Conservation (phyloP, 345 rosid species). For the Populus tremula region DNA sequence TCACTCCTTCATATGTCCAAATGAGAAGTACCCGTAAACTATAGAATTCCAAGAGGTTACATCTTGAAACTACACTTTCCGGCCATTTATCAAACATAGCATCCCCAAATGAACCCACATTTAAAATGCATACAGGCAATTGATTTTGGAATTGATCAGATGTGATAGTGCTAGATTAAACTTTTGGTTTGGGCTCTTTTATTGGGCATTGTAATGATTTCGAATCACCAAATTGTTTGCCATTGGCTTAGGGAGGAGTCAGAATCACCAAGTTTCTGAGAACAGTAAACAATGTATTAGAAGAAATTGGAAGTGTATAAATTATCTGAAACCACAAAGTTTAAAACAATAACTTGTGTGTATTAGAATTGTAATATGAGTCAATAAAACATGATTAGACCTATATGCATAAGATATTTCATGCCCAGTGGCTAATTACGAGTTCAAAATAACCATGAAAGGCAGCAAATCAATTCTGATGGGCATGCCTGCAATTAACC, state of each 20-base stretch:
- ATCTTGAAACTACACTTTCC: constrained; percentile 37
- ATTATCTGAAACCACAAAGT: too few species aligned
- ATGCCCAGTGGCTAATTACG: background rate
- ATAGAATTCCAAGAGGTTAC: constrained; percentile 70
- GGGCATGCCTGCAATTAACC: background rate
- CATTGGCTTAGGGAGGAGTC: background rate
- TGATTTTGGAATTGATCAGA: constrained; percentile 41
- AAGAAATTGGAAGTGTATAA: background rate
- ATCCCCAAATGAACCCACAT: constrained; percentile 47
- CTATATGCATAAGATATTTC: background rate
- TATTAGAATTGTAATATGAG: background rate
- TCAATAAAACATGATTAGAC: background rate
- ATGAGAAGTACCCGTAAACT: constrained; percentile 55
- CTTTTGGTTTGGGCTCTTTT: background rate
- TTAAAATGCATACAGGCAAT: constrained; percentile 59
- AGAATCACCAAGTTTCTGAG: background rate
- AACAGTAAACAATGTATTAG: background rate
- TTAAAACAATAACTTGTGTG: background rate
- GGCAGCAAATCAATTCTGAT: background rate
- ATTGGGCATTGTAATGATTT: background rate
- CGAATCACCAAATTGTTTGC: background rate
- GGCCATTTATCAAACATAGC: constrained; percentile 73
- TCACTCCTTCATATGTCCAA: constrained; percentile 43
- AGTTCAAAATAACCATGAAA: background rate
- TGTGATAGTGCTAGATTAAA: constrained; percentile 3